Evolutionary conservation across 495 filamentous ascomycete genomes (phyloP).

Genomic region (Penicillium diatomitis): DNA sequence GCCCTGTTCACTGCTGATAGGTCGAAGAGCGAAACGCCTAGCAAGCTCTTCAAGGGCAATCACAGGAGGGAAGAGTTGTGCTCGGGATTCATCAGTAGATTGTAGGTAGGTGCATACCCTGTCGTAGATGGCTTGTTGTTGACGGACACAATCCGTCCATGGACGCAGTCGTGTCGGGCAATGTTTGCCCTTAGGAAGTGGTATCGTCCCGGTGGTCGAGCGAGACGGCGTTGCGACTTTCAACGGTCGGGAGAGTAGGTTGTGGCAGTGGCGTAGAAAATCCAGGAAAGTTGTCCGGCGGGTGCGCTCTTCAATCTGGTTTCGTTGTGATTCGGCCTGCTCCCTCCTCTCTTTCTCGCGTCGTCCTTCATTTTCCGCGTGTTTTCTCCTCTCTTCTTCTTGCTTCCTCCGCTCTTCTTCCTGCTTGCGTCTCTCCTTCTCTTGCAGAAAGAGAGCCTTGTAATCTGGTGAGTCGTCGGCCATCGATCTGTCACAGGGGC

Average conservation of each 20-base stretch:
- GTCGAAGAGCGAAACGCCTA: background rate
- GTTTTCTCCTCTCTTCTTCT: too few relatives aligned
- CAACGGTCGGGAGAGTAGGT: background rate
- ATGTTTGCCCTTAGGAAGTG: background rate
- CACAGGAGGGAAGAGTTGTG: background rate
- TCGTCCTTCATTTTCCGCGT: too few relatives aligned
- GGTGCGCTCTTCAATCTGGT: background rate
- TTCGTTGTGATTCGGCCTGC: too few relatives aligned
- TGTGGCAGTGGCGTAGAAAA: background rate
- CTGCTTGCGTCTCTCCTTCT: background rate
- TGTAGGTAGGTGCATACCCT: background rate
- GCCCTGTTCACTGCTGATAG: background rate
- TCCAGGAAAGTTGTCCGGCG: background rate
- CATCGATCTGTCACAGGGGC: background rate
- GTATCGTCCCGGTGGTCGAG: background rate
- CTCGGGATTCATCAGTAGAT: background rate
- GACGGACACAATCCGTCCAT: background rate
- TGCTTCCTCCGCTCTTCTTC: too few relatives aligned
- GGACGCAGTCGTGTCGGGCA: background rate
- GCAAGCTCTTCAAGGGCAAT: background rate
- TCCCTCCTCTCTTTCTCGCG: too few relatives aligned
- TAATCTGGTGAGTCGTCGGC: background rate
- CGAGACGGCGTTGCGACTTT: background rate
- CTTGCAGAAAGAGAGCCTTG: background rate
- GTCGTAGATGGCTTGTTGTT: background rate